Evolutionary conservation across 805 yeast species (phyloP), one percentile per base, ranked within the genome.

Genomic region (Metschnikowia chrysomelidarum): DNA sequence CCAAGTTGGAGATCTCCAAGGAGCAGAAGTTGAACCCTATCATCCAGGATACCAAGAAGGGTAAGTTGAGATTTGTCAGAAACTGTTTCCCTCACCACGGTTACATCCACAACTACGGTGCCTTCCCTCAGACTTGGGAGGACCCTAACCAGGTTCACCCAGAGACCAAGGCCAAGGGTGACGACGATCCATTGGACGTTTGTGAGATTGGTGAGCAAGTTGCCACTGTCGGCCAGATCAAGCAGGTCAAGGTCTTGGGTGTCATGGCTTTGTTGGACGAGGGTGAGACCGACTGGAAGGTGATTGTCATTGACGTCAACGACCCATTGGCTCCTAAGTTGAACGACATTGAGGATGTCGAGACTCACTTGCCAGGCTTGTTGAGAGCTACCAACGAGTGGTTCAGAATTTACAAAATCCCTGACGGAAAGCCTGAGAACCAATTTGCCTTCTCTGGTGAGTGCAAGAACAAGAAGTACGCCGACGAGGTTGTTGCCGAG

Each of bases 231-330:
- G 82, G 82, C 36, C 69, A 70, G 44, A 66, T 83, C 32, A 75
- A 71, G 54, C 76, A 67, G 49, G 52, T 48, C 27, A 46, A 84
- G 60, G 73, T 84, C 5, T 67, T 85, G 40, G 93, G 93, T 35
- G 80, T 84, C 27, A 64, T 85, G 64, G 93, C 88, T 4, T 65
- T 85, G 51, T 78, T 85, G 41, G 94, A 85, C 53, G 97, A 89
- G 62, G 97, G 96, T 49, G 98, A 93, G 67, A 75, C 95, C 40
- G 98, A 91, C 67, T 91, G 98, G 98, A 87, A 87, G 63, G 70
- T 87, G 20, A 75, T 87, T 40, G 87, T 74, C 13, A 82, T 87
- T 38, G 81, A 82, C 52, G 64, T 69, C 19, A 64, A 71, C 34
- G 94, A 86, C 57, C 82, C 85, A 29, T 55, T 82, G 54, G 80